Percentiles rank a stretch among this genome's conserved stretches.
Evolutionary conservation across 768 basidiomycete genomes (phyloP).

Genomic region (Suillus paluster): DNA sequence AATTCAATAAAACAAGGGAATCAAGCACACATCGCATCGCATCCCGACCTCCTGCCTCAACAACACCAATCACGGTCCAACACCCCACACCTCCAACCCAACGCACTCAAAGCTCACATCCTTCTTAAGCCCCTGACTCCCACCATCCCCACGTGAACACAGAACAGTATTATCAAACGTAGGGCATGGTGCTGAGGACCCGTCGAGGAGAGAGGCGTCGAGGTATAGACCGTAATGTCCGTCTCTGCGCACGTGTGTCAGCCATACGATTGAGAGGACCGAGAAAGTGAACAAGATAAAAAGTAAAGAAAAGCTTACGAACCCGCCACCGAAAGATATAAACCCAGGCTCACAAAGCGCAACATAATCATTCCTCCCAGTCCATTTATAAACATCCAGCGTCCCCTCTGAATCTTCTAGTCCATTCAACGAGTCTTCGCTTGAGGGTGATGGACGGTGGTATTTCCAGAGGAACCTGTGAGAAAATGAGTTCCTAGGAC

Average conservation of each 20-base stretch:
- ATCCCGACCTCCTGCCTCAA: background rate
- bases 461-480: conserved; percentile 82
- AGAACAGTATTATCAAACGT: conserved; percentile 89
- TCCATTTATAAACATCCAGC: conserved; percentile 77
- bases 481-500: background rate
- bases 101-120: conserved; percentile 86
- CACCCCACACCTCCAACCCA: conserved; percentile 89
- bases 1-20: background rate
- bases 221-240: conserved; percentile 90
- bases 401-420: conserved; percentile 57
- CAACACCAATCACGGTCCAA: conserved; percentile 44
- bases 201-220: conserved; percentile 78
- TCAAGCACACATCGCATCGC: background rate
- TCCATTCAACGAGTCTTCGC: conserved; percentile 30
- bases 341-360: conserved; percentile 81
- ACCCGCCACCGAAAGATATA: conserved; percentile 94
- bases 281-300: background rate
- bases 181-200: conserved; percentile 82
- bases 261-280: conserved; percentile 1
- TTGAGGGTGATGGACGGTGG: conserved; percentile 27
- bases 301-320: conserved; percentile 37
- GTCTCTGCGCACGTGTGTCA: conserved; percentile 51
- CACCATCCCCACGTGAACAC: conserved; percentile 46
- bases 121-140: conserved; percentile 37
- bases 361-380: conserved; percentile 89